These are phyloP conservation scores for Bacidia gigantensis DNA, from an alignment of 495 filamentous ascomycete species.

Conservation along the genomic window DNA sequence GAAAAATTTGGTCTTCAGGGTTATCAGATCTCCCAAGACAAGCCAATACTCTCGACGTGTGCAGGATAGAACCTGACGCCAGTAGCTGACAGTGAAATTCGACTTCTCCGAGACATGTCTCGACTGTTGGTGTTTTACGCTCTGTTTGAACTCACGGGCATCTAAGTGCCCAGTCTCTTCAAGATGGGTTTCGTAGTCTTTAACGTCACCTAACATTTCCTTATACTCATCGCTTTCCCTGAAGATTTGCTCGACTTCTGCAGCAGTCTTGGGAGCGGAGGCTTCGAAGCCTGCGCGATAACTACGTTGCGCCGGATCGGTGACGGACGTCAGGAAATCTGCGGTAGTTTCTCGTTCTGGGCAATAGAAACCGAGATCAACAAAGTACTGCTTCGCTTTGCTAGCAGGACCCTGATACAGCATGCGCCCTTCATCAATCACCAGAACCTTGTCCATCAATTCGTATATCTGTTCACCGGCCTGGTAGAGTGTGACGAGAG, in stretches of 20 bases:
- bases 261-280: constrained; percentile 45
- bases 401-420: constrained; percentile 50
- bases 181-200: constrained; percentile 45
- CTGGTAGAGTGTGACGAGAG: constrained; percentile 73
- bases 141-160: constrained; percentile 54
- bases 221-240: constrained; percentile 37
- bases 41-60: constrained; percentile 66
- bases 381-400: constrained; percentile 54
- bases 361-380: constrained; percentile 54
- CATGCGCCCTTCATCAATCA: constrained; percentile 53
- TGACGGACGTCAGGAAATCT: constrained; percentile 62
- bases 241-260: constrained; percentile 51
- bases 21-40: constrained; percentile 55
- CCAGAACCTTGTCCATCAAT: constrained; percentile 62
- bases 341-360: constrained; percentile 56
- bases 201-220: constrained; percentile 40
- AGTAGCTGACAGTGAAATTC: constrained; percentile 52
- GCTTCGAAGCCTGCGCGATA: constrained; percentile 51
- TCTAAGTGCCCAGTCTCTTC: constrained; percentile 46
- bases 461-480: constrained; percentile 74
- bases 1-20: constrained; percentile 64
- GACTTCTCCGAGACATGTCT: constrained; percentile 55
- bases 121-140: constrained; percentile 53
- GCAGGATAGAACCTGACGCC: constrained; percentile 53
- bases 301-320: constrained; percentile 56